Base-by-base conservation (phyloP, 75 land plant species). In the Pinus taeda region DNA sequence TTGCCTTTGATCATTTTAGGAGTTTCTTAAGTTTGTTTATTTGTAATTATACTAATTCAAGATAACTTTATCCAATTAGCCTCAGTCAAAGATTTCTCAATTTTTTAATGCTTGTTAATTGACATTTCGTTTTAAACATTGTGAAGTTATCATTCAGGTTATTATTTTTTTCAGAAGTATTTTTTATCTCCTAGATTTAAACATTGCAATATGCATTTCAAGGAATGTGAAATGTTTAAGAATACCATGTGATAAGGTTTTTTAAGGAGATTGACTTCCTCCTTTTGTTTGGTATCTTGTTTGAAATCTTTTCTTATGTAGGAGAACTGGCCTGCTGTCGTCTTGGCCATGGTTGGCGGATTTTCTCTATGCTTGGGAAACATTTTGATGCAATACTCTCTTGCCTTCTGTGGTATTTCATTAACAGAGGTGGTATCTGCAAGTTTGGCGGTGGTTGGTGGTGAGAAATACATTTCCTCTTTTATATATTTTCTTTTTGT, bases 361-460 rank as follows among this genome's bases (percentile, higher is more conserved):
- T 39, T 79, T 60, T 21, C 79, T 33, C 60, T 79, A 22, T 75
- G 81, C 39, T 60, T 79, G 14, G 81, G 79, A 26, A 79, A 79
- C 37, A 79, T 79, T 15, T 57, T 39, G 36, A 79, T 79, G 81
- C 81, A 79, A 60, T 79, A 79, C 64, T 79, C 81, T n/a, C 79
- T 79, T 17, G 81, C 69, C 26, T 76, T 79, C 33, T 29, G 78
- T 22, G 81, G 81, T 17, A 75, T 79, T 24, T 79, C 81, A 21
- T 76, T 79, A 21, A 75, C 81, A 6, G 81, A 79, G 69, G 81
- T 79, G 59, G 69, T 79, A 39, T 79, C 81, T 30, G 79, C 81
- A 74, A 79, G 81, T 58, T 57, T 79, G 22, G 81, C 81, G n/a
- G 79, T 79, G 8, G 69, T 75, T 53, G 39, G 57, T 59, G 81